These are phyloP conservation scores for Aspergillus sp. DNA, from an alignment of 2,329 filamentous ascomycete genomes.

Conservation along the genomic window DNA sequence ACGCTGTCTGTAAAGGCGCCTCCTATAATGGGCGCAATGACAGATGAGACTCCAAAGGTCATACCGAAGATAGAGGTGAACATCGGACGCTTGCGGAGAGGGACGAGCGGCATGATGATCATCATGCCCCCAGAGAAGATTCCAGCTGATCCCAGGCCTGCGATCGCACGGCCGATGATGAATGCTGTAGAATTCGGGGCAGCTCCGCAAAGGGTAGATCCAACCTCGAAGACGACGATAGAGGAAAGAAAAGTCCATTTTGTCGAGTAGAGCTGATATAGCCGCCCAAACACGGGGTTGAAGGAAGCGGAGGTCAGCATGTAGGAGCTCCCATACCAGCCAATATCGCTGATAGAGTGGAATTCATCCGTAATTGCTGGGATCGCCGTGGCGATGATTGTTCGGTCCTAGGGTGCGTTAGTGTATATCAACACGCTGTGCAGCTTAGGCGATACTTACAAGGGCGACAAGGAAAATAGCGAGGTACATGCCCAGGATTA, in stretches of 20 bases:
- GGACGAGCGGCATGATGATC: constrained; percentile 1
- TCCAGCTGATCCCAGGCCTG: constrained; percentile 19
- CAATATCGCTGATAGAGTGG: constrained; percentile 21
- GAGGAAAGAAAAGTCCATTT: constrained; percentile 28
- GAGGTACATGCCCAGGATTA: constrained; percentile 6
- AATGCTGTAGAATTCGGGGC: constrained; percentile 27
- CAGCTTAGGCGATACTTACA: not conserved
- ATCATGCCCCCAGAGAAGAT: constrained; percentile 6
- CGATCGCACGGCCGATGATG: constrained; percentile 27
- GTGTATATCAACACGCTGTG: not conserved
- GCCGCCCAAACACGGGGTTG: constrained; percentile 6
- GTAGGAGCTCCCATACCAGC: constrained; percentile 16
- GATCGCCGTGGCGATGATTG: constrained; percentile 40
- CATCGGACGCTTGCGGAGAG: constrained; percentile 5
- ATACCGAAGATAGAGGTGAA: constrained; percentile 5
- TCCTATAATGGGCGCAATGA: constrained; percentile 9
- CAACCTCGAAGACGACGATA: constrained; percentile 30
- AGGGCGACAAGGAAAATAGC: constrained; percentile 10
- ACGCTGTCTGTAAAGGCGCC: constrained; percentile 13
- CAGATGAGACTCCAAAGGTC: constrained; percentile 2
- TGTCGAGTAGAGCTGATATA: constrained; percentile 9
- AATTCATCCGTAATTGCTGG: constrained; percentile 41
- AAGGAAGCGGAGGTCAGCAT: constrained; percentile 8
- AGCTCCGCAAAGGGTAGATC: constrained; percentile 29
- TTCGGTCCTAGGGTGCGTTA: constrained; percentile 22